These are phyloP conservation scores for Chlorella sp. DNA, from an alignment of 139 green algal genomes.

Conservation along the genomic window DNA sequence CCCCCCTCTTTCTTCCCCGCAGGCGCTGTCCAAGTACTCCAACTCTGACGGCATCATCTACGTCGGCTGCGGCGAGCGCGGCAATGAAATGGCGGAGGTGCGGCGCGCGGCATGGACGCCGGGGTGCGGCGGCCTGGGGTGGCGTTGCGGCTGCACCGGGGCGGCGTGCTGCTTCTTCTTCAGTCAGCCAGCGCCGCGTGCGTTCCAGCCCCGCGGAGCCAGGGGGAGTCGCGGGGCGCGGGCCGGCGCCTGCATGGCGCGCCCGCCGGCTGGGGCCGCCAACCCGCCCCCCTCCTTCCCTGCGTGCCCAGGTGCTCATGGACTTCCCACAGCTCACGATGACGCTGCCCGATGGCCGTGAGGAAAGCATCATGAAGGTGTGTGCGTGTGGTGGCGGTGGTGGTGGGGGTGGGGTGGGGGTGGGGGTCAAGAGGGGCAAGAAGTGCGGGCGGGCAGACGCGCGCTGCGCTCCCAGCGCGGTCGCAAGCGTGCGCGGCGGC, in stretches of 20 bases:
- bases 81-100: constrained; percentile 92
- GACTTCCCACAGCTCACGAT: constrained; percentile 98
- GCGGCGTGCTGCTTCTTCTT: too few relatives aligned
- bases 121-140: too few relatives aligned
- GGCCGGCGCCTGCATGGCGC: not conserved
- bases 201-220: too few relatives aligned
- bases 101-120: constrained; percentile 4
- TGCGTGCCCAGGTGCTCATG: too few relatives aligned
- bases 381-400: not conserved
- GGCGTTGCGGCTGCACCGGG: too few relatives aligned
- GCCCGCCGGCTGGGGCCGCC: not conserved
- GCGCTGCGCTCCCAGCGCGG: too few relatives aligned
- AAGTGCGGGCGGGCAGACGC: too few relatives aligned
- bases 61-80: constrained; percentile 96
- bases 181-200: too few relatives aligned
- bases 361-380: constrained; percentile 98
- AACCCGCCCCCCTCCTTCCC: not conserved
- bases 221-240: too few relatives aligned
- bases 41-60: constrained; percentile 99
- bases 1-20: not conserved
- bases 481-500: too few relatives aligned
- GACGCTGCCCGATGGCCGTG: constrained; percentile 94
- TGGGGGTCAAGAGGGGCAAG: too few relatives aligned
- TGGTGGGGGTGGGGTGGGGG: too few relatives aligned
- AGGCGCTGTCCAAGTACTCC: constrained; percentile 97